Evolutionary conservation across 139 green algal genomes (phyloP), one percentile per base, ranked within the genome.

Genomic region (Coccomyxa sp.): DNA sequence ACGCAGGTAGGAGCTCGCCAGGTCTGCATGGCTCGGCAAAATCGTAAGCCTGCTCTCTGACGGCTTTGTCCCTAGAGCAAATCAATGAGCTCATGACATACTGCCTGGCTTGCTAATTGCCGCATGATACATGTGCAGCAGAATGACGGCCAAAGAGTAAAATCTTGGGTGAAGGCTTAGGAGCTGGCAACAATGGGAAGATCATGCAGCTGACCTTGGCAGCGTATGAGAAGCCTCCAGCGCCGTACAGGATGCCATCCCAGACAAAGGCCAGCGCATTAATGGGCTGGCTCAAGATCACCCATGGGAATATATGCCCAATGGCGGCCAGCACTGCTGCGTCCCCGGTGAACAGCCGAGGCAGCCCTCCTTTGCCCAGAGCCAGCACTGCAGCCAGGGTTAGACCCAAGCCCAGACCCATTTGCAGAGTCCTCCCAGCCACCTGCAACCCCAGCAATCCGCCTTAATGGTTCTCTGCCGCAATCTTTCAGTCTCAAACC

Each of bases 181-280:
- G n/a, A n/a, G n/a, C n/a, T n/a, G n/a, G n/a, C n/a, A n/a, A n/a
- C n/a, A n/a, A n/a, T n/a, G n/a, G n/a, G n/a, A 64, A 22, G 50
- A 64, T 18, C 22, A 64, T 22, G 50, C 5, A 22, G 5, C 1
- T 64, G 18, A 64, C 50, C 50, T 64, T 64, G 50, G 50, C 50
- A 64, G 50, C 50, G 5, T 64, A 64, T 22, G 22, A 18, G 27
- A 64, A 64, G 2, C 50, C 50, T 64, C 50, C 50, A 6, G 50
- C 79, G 18, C 79, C 82, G 40, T 83, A 86, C 71, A 89, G 33
- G 5, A 83, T 54, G 34, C 79, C 89, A 72, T 93, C 89, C 77
- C 84, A 82, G 34, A 88, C 70, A 76, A 93, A 93, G 2, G 89
- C 89, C 29, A 93, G 75, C 12, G 87, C 76, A 44, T 86, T 93